Evolutionary conservation across 2,329 filamentous ascomycete genomes (phyloP), one percentile per base, ranked within the genome.

Genomic region (Trichoderma brevicompactum): DNA sequence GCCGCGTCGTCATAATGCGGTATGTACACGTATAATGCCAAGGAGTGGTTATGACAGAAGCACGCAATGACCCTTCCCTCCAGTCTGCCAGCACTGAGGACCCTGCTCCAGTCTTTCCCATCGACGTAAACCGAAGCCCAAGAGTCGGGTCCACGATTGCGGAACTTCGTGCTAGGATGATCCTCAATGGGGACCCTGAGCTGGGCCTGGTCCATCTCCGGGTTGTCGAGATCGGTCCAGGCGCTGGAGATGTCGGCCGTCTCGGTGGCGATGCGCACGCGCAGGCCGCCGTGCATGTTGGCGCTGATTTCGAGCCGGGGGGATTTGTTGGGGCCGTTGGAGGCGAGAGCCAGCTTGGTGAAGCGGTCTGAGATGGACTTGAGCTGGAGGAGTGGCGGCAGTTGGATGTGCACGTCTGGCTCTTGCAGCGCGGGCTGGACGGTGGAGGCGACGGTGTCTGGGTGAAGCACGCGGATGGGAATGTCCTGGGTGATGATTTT

Each of bases 351-450:
- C 2, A 98, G 86, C 73, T 92, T 94, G 48, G 93, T 98, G 79
- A 98, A 98, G 61, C 95, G 89, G 76, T 99, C 95, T 4, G 92
- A 96, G 68, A 99, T 95, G 68, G 90, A 90, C 75, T 98, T 97
- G 66, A 99, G 83, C 74, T 97, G 94, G 48, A 93, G 82, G 5
- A 99, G 81, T 5, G 92, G 89, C 0, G 95, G 95, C 3, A 99
- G 84, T 62, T 93, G 88, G 73, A 99, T 96, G 78, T 98, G 91
- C 2, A 97, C 94, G 73, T 98, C 95, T 44, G 94, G 92, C 71
- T 97, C 93, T 66, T 92, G 89, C 66, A 94, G 92, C 67, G 89
- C 88, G 13, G 95, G 95, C 79, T 99, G 94, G 80, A 96, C 92
- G 68, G 98, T 88, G n/a, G 89, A 91, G 73, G 95, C 91, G n/a